Conservation (phyloP, 2,329 filamentous ascomycete genomes). For the Alternaria sp. region DNA sequence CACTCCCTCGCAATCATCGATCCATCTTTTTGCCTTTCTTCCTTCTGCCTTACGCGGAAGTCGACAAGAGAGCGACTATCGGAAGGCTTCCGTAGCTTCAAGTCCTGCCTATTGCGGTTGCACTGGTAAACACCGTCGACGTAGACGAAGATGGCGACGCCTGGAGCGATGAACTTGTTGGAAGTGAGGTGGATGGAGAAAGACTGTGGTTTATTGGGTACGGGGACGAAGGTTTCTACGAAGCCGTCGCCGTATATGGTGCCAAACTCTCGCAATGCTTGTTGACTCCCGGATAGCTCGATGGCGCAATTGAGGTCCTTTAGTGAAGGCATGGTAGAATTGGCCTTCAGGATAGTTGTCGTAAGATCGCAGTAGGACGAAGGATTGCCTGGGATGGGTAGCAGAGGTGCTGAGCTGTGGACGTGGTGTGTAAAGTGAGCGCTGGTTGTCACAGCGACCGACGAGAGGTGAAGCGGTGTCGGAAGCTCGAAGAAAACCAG, state of each 20-base stretch:
- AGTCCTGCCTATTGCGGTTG: slow-evolving; percentile 58
- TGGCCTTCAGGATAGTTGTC: background rate
- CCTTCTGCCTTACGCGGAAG: slow-evolving; percentile 61
- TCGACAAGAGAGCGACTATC: slow-evolving; percentile 51
- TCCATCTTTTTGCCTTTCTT: slow-evolving; percentile 55
- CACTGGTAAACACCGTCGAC: slow-evolving; percentile 65
- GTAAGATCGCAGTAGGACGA: background rate
- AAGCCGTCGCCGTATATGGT: slow-evolving; percentile 58
- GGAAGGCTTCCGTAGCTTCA: slow-evolving; percentile 42
- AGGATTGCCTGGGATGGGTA: too few relatives aligned
- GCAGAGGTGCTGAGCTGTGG: too few relatives aligned
- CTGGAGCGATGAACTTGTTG: slow-evolving; percentile 59
- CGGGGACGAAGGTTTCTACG: slow-evolving; percentile 59
- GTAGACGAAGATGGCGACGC: slow-evolving; percentile 62
- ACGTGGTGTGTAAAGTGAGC: background rate
- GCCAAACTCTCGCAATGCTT: slow-evolving; percentile 56
- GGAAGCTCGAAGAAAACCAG: background rate
- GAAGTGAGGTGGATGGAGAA: slow-evolving; percentile 60
- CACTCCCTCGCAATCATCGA: slow-evolving; percentile 59
- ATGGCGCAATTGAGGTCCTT: slow-evolving; percentile 61
- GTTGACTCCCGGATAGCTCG: slow-evolving; percentile 53
- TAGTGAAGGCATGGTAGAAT: slow-evolving; percentile 57
- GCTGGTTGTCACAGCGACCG: background rate
- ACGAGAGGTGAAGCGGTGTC: background rate
- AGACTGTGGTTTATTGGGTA: slow-evolving; percentile 53